Conservation (phyloP, 106 monocot species). For the Dactylorhiza incarnata region DNA sequence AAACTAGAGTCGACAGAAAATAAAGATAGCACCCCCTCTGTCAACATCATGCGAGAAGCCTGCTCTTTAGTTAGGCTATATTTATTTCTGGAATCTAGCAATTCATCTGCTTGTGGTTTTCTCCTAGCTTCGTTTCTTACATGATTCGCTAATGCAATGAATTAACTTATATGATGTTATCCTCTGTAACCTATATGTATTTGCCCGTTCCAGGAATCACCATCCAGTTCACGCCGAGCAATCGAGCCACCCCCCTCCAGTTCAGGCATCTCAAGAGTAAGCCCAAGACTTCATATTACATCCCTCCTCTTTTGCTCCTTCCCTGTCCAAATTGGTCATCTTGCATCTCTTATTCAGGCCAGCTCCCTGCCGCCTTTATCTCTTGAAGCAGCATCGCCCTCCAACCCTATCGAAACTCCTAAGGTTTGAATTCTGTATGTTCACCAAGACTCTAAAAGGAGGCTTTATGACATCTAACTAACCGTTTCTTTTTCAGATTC, state of each 20-base stretch:
- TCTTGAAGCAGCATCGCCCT: not conserved
- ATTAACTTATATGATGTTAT: not conserved
- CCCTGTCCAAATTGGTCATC: not conserved
- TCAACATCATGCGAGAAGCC: not conserved
- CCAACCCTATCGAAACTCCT: not conserved
- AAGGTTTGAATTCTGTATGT: not conserved
- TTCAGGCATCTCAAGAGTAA: slow-evolving; percentile 5
- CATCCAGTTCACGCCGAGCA: not conserved
- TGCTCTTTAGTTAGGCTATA: not conserved
- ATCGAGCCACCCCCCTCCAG: not conserved
- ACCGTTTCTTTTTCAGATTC: not conserved
- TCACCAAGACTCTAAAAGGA: not conserved
- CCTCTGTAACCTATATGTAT: too few relatives aligned
- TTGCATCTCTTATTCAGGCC: not conserved
- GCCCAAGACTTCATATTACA: not conserved
- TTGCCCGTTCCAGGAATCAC: not conserved
- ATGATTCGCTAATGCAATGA: not conserved
- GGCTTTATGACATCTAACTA: not conserved
- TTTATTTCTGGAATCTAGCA: not conserved
- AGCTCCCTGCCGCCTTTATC: slow-evolving; percentile 1
- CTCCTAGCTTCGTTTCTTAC: not conserved
- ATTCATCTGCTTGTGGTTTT: not conserved
- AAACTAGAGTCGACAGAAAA: too few relatives aligned
- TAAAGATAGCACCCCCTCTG: too few relatives aligned
- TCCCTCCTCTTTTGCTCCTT: not conserved